phyloP scores from a whole-genome alignment of 1,284 basidiomycete genomes.

The Bondarzewia mesenterica region DNA sequence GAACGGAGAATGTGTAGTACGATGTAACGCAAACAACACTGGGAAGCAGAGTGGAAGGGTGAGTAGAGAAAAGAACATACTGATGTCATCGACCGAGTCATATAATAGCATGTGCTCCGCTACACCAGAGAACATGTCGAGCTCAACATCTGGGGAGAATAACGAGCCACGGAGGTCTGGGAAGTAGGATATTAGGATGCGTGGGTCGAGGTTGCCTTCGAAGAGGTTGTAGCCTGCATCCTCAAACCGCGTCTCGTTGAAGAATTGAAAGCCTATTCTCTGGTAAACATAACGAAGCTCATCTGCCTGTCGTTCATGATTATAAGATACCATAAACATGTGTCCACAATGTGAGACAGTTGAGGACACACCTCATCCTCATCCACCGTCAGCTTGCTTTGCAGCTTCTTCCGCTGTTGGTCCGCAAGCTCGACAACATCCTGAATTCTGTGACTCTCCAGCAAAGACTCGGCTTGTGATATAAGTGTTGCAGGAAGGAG shows the following conservation, averaged over 20 bases:
- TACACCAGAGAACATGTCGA: slow-evolving; percentile 62
- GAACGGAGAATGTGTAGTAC: slow-evolving; percentile 7
- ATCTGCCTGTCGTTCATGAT: no score
- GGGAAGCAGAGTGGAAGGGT: slow-evolving; percentile 13
- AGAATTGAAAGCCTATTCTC: slow-evolving; percentile 65
- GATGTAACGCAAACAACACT: slow-evolving; percentile 20
- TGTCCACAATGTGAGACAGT: neutral
- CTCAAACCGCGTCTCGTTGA: slow-evolving; percentile 66
- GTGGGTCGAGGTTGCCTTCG: slow-evolving; percentile 66
- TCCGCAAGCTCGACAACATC: slow-evolving; percentile 61
- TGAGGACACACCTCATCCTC: slow-evolving; percentile 39
- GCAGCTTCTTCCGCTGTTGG: slow-evolving; percentile 47
- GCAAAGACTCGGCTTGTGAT: slow-evolving; percentile 63
- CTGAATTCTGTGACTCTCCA: slow-evolving; percentile 55
- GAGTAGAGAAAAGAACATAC: slow-evolving; percentile 46
- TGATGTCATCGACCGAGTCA: slow-evolving; percentile 62
- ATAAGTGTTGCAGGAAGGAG: slow-evolving; percentile 67
- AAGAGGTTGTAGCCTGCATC: slow-evolving; percentile 71
- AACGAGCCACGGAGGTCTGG: slow-evolving; percentile 58
- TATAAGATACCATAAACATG: neutral
- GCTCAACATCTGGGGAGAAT: slow-evolving; percentile 36
- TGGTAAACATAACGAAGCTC: slow-evolving; percentile 72
- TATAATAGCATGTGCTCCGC: slow-evolving; percentile 56
- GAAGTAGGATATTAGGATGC: slow-evolving; percentile 69
- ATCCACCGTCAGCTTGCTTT: slow-evolving; percentile 38